A percentile compares a stretch with the other conserved stretches of the same genome.
phyloP scores from a whole-genome alignment of 2,329 filamentous ascomycete genomes.

The Fonsecaea erecta region DNA sequence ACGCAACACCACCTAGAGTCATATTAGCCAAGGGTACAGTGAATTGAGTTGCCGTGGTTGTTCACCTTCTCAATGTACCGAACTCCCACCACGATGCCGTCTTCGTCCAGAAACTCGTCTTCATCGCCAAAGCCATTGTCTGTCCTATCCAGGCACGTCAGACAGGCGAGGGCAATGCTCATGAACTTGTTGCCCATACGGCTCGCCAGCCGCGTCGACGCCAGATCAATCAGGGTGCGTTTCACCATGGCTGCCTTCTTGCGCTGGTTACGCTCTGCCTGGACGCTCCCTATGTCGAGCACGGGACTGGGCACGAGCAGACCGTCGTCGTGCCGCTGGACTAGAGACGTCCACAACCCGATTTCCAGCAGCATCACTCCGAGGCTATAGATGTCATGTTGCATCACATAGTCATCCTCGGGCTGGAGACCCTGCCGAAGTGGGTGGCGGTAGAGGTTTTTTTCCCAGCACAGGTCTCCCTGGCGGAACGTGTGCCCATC shows the following conservation, averaged over 20 bases:
- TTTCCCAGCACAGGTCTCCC: slow-evolving; percentile 49
- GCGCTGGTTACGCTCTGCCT: neutral
- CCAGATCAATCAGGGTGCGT: slow-evolving; percentile 25
- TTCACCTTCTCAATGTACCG: slow-evolving; percentile 43
- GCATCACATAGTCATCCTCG: slow-evolving; percentile 53
- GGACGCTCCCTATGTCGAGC: neutral
- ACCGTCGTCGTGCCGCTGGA: slow-evolving; percentile 25
- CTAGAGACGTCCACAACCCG: slow-evolving; percentile 53
- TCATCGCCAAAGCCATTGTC: slow-evolving; percentile 40
- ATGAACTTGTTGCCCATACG: slow-evolving; percentile 45
- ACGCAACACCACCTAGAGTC: too few relatives aligned
- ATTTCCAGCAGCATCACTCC: slow-evolving; percentile 61
- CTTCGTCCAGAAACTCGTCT: slow-evolving; percentile 39
- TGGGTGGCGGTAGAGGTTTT: slow-evolving; percentile 60
- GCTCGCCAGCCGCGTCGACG: slow-evolving; percentile 36
- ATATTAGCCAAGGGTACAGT: too few relatives aligned
- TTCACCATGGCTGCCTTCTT: neutral
- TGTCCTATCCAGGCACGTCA: slow-evolving; percentile 40
- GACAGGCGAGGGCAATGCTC: slow-evolving; percentile 41
- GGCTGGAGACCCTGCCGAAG: slow-evolving; percentile 50
- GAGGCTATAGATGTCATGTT: slow-evolving; percentile 63
- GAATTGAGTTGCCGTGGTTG: too few relatives aligned
- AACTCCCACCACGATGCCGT: slow-evolving; percentile 42
- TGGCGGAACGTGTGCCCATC: slow-evolving; percentile 41
- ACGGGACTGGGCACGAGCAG: neutral